A percentile compares a stretch with the other conserved stretches of the same genome.
phyloP scores from a whole-genome alignment of 23 red algal genomes.

The Pyropia haitanensis region DNA sequence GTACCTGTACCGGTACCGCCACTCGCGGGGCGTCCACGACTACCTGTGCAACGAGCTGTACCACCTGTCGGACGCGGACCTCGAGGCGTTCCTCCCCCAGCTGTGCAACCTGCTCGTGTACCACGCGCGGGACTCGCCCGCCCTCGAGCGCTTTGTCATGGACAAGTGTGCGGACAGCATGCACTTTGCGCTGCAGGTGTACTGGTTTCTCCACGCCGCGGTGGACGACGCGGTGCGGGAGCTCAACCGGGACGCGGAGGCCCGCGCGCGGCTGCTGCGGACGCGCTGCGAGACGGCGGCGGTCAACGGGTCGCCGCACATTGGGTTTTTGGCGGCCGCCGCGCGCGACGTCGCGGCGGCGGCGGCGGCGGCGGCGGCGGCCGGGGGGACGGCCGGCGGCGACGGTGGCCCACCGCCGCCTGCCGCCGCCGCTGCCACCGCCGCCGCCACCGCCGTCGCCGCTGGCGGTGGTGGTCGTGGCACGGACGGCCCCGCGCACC shows the following conservation, averaged over 20 bases:
- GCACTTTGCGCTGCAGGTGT: slow-evolving; percentile 97
- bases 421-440: no score
- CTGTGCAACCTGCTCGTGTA: slow-evolving; percentile 89
- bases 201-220: slow-evolving; percentile 97
- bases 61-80: slow-evolving; percentile 62
- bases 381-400: no score
- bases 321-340: slow-evolving; percentile 24
- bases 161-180: slow-evolving; percentile 88
- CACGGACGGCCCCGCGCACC: no score
- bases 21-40: slow-evolving; percentile 80
- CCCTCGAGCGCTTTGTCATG: slow-evolving; percentile 91
- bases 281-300: slow-evolving; percentile 92
- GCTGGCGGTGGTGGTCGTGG: no score
- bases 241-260: slow-evolving; percentile 17
- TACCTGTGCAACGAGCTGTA: slow-evolving; percentile 98
- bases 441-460: no score
- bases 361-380: neutral
- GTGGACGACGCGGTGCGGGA: slow-evolving; percentile 60
- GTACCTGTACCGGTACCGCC: slow-evolving; percentile 93
- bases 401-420: no score
- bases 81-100: slow-evolving; percentile 95
- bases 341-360: slow-evolving; percentile 7
- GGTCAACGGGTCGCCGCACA: slow-evolving; percentile 78
- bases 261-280: slow-evolving; percentile 32
- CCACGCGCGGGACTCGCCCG: slow-evolving; percentile 63